Conservation (phyloP, 495 filamentous ascomycete species). For the Sordaria brevicollis region DNA sequence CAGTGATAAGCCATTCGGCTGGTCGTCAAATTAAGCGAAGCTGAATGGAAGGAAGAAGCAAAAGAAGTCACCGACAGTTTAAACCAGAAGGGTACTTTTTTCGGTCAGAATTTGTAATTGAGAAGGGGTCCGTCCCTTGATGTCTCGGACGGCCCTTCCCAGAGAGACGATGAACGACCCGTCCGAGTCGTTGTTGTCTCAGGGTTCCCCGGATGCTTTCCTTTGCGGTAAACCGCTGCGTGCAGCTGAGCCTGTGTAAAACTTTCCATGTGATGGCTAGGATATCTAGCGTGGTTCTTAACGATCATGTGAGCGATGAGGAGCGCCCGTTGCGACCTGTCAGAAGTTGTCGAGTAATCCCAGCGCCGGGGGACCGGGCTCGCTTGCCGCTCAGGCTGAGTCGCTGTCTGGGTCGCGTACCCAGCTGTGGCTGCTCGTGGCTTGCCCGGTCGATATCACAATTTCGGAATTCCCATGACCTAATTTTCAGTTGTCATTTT, state of each 20-base stretch:
- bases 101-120: not conserved
- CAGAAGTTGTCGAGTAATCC: not conserved
- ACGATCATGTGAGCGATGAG: not conserved
- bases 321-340: not conserved
- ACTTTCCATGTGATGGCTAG: not conserved
- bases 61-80: not conserved
- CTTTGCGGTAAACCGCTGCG: not conserved
- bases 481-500: not conserved
- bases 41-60: not conserved
- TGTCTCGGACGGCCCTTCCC: not conserved
- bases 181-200: not conserved
- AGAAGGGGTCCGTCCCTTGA: not conserved
- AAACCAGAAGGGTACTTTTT: not conserved
- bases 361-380: not conserved
- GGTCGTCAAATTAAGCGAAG: not conserved
- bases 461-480: not conserved
- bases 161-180: not conserved
- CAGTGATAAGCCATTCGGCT: not conserved
- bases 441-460: not conserved
- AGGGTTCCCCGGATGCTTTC: not conserved
- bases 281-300: not conserved
- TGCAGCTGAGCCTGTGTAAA: not conserved
- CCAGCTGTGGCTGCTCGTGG: not conserved
- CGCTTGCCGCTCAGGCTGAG: not conserved
- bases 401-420: not conserved